Evolutionary conservation across 2,329 filamentous ascomycete species (phyloP).

Genomic region (Scolecobasidium constrictum): DNA sequence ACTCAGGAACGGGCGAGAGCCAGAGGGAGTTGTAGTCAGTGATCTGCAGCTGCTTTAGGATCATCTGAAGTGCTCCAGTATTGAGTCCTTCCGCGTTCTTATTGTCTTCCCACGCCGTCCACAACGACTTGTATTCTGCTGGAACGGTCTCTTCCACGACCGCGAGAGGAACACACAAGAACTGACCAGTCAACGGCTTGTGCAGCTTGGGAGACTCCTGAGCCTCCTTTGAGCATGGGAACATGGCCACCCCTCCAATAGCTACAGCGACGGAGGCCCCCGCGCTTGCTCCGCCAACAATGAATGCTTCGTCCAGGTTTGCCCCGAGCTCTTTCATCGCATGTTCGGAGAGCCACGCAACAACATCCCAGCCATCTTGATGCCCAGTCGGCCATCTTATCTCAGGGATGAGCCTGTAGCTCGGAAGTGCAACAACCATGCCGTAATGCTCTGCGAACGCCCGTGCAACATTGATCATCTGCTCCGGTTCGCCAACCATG

Average conservation of each 20-base stretch:
- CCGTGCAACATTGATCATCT: slow-evolving; percentile 31
- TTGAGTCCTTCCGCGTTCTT: slow-evolving; percentile 1
- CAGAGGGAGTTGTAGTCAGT: background rate
- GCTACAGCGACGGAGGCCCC: slow-evolving; percentile 40
- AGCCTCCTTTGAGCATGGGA: background rate
- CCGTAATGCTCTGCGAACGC: slow-evolving; percentile 25
- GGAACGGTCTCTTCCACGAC: slow-evolving; percentile 5
- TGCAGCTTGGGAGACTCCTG: background rate
- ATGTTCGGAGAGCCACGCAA: slow-evolving; percentile 28
- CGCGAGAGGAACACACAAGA: background rate
- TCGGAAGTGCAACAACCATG: slow-evolving; percentile 36
- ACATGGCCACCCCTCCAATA: background rate
- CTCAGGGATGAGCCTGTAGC: slow-evolving; percentile 43
- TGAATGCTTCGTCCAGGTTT: slow-evolving; percentile 28
- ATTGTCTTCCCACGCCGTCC: slow-evolving; percentile 1
- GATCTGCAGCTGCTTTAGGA: background rate
- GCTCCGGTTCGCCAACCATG: slow-evolving; percentile 31
- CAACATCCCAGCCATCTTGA: slow-evolving; percentile 37
- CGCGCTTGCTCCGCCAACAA: slow-evolving; percentile 41
- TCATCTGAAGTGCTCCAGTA: background rate
- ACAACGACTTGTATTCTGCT: slow-evolving; percentile 1
- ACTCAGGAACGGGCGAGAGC: background rate
- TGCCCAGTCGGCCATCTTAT: slow-evolving; percentile 37
- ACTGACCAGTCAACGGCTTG: slow-evolving; percentile 7
- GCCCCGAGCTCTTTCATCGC: slow-evolving; percentile 22